Evolutionary conservation across 805 yeast genomes (phyloP).

Genomic region (Yarrowia deformans): DNA sequence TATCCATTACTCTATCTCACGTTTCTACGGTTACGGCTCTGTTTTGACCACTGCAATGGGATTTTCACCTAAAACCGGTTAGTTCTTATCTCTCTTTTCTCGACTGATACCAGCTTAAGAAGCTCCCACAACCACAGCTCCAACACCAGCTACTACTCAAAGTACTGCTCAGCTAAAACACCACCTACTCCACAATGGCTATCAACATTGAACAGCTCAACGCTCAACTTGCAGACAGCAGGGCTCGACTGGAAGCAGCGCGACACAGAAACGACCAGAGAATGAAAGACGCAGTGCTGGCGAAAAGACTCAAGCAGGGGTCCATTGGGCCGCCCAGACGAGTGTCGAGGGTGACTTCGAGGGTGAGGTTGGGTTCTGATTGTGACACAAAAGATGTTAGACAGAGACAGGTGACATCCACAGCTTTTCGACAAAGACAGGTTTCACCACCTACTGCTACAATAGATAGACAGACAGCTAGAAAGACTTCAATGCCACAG

Average conservation of each 20-base stretch:
- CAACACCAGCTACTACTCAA: neutral
- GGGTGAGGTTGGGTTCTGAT: neutral
- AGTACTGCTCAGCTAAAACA: neutral
- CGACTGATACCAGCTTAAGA: too few relatives aligned
- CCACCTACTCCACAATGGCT: constrained; percentile 1
- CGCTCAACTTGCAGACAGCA: constrained; percentile 6
- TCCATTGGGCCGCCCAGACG: neutral
- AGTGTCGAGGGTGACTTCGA: neutral
- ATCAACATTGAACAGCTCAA: constrained; percentile 9
- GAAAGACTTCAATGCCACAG: too few relatives aligned
- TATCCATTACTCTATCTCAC: too few relatives aligned
- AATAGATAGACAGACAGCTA: too few relatives aligned
- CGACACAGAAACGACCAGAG: constrained; percentile 13
- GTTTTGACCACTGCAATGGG: too few relatives aligned
- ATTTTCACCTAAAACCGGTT: too few relatives aligned
- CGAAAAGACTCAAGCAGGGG: neutral
- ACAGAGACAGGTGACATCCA: too few relatives aligned
- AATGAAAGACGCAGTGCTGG: neutral
- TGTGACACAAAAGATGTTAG: too few relatives aligned
- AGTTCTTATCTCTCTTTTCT: too few relatives aligned
- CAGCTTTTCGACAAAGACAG: too few relatives aligned
- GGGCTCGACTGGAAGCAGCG: constrained; percentile 13
- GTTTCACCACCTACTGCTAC: too few relatives aligned
- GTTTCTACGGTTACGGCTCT: too few relatives aligned
- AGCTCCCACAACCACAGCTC: neutral